Evolutionary conservation across 495 filamentous ascomycete genomes (phyloP).

Genomic region (Letharia lupina): DNA sequence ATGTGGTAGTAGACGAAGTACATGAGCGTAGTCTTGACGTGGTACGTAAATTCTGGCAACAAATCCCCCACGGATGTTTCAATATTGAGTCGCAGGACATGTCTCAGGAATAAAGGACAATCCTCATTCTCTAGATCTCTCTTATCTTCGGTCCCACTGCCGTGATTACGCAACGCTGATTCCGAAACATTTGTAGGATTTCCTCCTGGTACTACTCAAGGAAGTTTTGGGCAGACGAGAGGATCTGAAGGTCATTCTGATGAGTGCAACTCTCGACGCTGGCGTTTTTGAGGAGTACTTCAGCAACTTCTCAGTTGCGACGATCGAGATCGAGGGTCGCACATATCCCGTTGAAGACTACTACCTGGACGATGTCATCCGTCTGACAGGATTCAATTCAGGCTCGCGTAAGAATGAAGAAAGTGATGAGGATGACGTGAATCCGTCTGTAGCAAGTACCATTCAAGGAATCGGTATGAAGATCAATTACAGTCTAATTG

Average conservation of each 20-base stretch:
- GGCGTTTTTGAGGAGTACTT: constrained; percentile 82
- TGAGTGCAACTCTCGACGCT: constrained; percentile 95
- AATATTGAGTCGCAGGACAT: background rate
- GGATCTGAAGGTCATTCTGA: constrained; percentile 89
- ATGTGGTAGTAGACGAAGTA: constrained; percentile 94
- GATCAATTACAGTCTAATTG: constrained; percentile 89
- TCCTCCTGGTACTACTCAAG: constrained; percentile 79
- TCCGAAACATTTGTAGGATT: constrained; percentile 43
- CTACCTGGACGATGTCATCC: constrained; percentile 83
- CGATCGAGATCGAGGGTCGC: constrained; percentile 78
- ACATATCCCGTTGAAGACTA: constrained; percentile 86
- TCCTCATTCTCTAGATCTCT: background rate
- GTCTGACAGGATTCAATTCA: constrained; percentile 62
- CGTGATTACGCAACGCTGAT: background rate
- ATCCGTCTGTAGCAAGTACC: constrained; percentile 49
- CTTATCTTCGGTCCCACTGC: background rate
- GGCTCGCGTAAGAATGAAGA: constrained; percentile 37
- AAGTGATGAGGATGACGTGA: constrained; percentile 32
- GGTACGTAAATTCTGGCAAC: background rate
- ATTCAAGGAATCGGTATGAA: constrained; percentile 71
- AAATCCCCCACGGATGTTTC: background rate
- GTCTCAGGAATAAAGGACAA: background rate
- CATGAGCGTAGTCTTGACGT: constrained; percentile 94
- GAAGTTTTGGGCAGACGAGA: constrained; percentile 68
- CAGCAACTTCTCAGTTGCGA: constrained; percentile 52